These are phyloP conservation scores for Candida broadrunensis DNA, from an alignment of 805 yeast species.

Conservation along the genomic window DNA sequence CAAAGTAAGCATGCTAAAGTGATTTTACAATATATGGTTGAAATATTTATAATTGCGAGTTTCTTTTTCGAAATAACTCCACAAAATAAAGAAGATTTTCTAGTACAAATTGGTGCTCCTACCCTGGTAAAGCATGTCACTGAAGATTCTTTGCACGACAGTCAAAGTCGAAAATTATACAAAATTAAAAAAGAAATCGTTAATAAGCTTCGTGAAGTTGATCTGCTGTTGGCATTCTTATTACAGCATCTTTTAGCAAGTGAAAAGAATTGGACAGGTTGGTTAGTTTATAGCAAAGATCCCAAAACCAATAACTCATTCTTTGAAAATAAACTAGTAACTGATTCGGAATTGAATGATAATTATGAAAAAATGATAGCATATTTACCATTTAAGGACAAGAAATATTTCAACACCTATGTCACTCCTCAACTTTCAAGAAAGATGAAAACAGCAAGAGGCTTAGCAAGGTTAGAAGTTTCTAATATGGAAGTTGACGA, in stretches of 20 bases:
- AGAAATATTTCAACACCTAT: slow-evolving; percentile 37
- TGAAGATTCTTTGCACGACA: slow-evolving; percentile 7
- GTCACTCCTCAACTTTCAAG: slow-evolving; percentile 43
- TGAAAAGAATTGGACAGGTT: slow-evolving; percentile 39
- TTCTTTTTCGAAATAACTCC: slow-evolving; percentile 28
- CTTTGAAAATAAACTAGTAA: slow-evolving; percentile 19
- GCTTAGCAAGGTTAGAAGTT: slow-evolving; percentile 18
- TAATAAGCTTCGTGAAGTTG: slow-evolving; percentile 16
- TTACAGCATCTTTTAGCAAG: slow-evolving; percentile 22
- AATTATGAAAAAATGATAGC: slow-evolving; percentile 14
- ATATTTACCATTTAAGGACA: slow-evolving; percentile 26
- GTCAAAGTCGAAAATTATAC: not conserved
- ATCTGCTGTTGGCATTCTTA: slow-evolving; percentile 23
- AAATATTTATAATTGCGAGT: slow-evolving; percentile 20
- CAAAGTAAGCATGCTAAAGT: slow-evolving; percentile 17
- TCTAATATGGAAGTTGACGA: slow-evolving; percentile 1
- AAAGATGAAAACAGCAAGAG: slow-evolving; percentile 34
- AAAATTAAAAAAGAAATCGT: slow-evolving; percentile 26
- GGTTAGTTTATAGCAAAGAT: slow-evolving; percentile 38
- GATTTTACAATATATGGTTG: slow-evolving; percentile 4
- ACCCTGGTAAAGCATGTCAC: slow-evolving; percentile 27
- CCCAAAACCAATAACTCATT: slow-evolving; percentile 25
- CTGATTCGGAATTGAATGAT: slow-evolving; percentile 16
- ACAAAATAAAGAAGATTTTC: slow-evolving; percentile 17
- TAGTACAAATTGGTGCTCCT: slow-evolving; percentile 21